Evolutionary conservation across 148 eudicot genomes (phyloP).

Genomic region (Rhododendron vialii): DNA sequence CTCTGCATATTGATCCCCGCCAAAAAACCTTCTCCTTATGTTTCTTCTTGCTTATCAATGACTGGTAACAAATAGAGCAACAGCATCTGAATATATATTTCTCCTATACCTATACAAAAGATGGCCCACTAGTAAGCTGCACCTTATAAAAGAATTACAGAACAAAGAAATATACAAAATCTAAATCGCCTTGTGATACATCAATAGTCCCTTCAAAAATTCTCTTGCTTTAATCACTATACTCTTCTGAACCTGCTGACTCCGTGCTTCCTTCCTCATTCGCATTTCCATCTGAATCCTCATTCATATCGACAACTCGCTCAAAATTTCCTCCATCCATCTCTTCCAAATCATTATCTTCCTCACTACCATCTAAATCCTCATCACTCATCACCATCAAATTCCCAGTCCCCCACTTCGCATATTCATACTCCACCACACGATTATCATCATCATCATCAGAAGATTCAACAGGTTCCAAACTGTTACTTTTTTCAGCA

Average conservation of each 20-base stretch:
- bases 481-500: constrained; percentile 11
- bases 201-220: constrained; percentile 1
- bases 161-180: not conserved
- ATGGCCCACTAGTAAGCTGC: not conserved
- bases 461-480: constrained; percentile 10
- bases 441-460: constrained; percentile 25
- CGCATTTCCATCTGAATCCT: constrained; percentile 21
- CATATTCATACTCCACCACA: constrained; percentile 32
- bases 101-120: not conserved
- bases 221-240: constrained; percentile 37
- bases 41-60: not conserved
- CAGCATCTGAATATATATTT: not conserved
- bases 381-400: constrained; percentile 38
- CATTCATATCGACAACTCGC: constrained; percentile 28
- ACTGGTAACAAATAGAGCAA: not conserved
- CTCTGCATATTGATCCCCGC: not conserved
- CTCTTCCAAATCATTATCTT: constrained; percentile 25
- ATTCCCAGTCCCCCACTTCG: constrained; percentile 39
- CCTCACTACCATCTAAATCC: constrained; percentile 31
- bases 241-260: constrained; percentile 45
- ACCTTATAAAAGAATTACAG: not conserved
- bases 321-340: constrained; percentile 30
- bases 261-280: constrained; percentile 27
- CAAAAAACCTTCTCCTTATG: not conserved
- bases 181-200: not conserved